Conservation (phyloP, 2,329 filamentous ascomycete species). For the Apiospora pterosperma region DNA sequence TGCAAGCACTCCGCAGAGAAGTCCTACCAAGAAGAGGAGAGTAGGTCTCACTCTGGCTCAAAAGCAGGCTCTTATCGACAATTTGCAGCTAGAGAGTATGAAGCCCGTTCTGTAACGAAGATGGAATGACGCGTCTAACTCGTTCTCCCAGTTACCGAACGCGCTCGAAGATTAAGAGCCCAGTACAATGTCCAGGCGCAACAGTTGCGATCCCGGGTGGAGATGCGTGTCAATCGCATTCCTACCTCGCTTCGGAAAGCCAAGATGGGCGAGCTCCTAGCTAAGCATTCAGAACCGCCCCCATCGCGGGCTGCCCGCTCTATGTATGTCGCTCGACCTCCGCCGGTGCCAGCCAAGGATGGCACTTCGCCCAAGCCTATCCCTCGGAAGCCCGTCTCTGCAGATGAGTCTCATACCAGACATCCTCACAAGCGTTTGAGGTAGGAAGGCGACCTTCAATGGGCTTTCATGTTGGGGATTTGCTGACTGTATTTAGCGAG, state of each 20-base stretch:
- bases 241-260: slow-evolving; percentile 73
- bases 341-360: slow-evolving; percentile 51
- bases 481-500: slow-evolving; percentile 43
- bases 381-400: slow-evolving; percentile 31
- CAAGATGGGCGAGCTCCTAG: slow-evolving; percentile 77
- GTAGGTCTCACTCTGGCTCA: slow-evolving; percentile 64
- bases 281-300: slow-evolving; percentile 45
- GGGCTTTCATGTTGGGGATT: slow-evolving; percentile 10
- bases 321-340: slow-evolving; percentile 30
- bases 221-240: slow-evolving; percentile 91
- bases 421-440: slow-evolving; percentile 47
- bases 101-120: slow-evolving; percentile 7
- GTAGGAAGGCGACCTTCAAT: slow-evolving; percentile 32
- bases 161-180: slow-evolving; percentile 74
- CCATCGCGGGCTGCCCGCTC: slow-evolving; percentile 25
- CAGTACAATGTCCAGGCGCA: slow-evolving; percentile 88
- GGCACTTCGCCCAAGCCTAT: slow-evolving; percentile 30
- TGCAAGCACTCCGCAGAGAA: slow-evolving; percentile 42
- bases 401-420: slow-evolving; percentile 15
- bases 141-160: slow-evolving; percentile 26
- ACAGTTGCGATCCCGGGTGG: slow-evolving; percentile 78
- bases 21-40: slow-evolving; percentile 60
- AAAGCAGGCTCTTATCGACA: slow-evolving; percentile 85
- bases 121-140: slow-evolving; percentile 1
- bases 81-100: slow-evolving; percentile 84